phyloP scores from a whole-genome alignment of 176 grass and related monocot genomes.

The Oryza officinalis region DNA sequence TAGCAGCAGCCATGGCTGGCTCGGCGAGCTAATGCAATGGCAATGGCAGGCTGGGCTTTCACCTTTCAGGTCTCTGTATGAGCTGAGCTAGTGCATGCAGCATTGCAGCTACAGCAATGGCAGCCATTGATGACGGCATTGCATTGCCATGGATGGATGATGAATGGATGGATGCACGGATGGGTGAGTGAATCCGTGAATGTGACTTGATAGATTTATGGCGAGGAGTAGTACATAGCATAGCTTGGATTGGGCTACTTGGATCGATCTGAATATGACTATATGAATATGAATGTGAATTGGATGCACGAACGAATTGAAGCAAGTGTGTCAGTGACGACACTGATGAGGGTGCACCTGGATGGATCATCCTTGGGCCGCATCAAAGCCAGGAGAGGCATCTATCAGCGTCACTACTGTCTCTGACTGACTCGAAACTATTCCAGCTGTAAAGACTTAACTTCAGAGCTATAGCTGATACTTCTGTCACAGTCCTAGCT shows the following conservation, averaged over 20 bases:
- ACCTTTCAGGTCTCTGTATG: background rate
- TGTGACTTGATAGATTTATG: slow-evolving; percentile 5
- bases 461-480: too few relatives aligned
- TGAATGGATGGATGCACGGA: background rate
- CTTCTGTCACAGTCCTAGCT: too few relatives aligned
- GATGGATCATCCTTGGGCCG: slow-evolving; percentile 35
- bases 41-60: slow-evolving; percentile 5
- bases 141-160: background rate
- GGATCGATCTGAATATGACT: background rate
- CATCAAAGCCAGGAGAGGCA: too few relatives aligned
- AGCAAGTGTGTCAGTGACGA: background rate
- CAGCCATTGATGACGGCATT: background rate
- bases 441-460: too few relatives aligned
- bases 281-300: too few relatives aligned
- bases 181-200: background rate
- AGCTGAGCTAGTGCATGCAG: too few relatives aligned
- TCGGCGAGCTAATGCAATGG: background rate
- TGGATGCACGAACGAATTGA: background rate
- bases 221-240: background rate
- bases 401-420: background rate
- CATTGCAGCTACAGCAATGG: background rate
- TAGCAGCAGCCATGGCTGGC: background rate
- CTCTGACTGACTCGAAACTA: too few relatives aligned
- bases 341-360: background rate
- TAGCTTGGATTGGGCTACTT: background rate